Conservation (phyloP, 805 yeast genomes). For the Ogataea thermomethanolica region DNA sequence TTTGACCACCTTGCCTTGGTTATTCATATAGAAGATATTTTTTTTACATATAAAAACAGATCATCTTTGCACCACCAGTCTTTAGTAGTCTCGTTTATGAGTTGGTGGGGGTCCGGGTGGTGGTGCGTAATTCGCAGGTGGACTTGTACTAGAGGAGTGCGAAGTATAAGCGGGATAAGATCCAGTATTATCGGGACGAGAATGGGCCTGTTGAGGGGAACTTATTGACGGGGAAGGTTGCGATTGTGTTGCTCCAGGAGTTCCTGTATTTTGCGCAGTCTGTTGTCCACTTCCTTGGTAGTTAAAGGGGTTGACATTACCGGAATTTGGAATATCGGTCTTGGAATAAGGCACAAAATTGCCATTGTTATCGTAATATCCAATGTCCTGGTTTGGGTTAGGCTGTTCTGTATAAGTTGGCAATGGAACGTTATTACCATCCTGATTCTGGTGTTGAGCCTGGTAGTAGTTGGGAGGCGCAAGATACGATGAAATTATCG, state of each 20-base stretch:
- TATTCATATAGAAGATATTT: slow-evolving; percentile 5
- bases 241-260: not conserved
- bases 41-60: not conserved
- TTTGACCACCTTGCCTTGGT: slow-evolving; percentile 4
- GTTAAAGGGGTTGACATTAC: slow-evolving; percentile 11
- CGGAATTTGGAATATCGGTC: slow-evolving; percentile 15
- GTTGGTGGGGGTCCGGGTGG: slow-evolving; percentile 25
- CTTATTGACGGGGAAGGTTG: slow-evolving; percentile 9
- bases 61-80: slow-evolving; percentile 2
- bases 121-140: slow-evolving; percentile 13
- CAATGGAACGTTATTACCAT: slow-evolving; percentile 44
- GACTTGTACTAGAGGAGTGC: slow-evolving; percentile 1
- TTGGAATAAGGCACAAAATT: slow-evolving; percentile 35
- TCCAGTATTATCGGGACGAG: slow-evolving; percentile 14
- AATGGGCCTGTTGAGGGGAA: slow-evolving; percentile 9
- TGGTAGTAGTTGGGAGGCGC: slow-evolving; percentile 71
- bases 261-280: slow-evolving; percentile 3
- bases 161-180: slow-evolving; percentile 6
- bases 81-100: slow-evolving; percentile 12
- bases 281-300: slow-evolving; percentile 13
- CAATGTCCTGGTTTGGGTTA: slow-evolving; percentile 67
- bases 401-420: slow-evolving; percentile 69
- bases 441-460: slow-evolving; percentile 49
- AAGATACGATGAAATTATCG: slow-evolving; percentile 55
- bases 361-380: slow-evolving; percentile 68